Evolutionary conservation across 371 early-diverging fungal species (phyloP).

Genomic region (Lichtheimia corymbifera): DNA sequence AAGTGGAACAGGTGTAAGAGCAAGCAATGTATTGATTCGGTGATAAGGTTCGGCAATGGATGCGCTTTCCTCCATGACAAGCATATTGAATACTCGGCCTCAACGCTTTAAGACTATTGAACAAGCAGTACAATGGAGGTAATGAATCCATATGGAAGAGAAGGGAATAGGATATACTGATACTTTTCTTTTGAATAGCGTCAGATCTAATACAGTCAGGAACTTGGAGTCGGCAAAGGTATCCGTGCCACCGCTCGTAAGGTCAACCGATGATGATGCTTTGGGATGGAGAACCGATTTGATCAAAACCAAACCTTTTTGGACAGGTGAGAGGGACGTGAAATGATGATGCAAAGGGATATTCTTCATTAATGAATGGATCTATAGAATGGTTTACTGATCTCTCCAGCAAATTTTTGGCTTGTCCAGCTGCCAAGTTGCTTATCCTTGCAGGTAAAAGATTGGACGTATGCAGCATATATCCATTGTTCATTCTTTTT

Average conservation of each 20-base stretch:
- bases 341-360: neutral
- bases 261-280: conserved; percentile 12
- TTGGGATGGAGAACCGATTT: conserved; percentile 73
- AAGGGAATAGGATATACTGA: neutral
- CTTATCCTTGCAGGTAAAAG: conserved; percentile 73
- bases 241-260: conserved; percentile 71
- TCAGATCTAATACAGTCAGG: conserved; percentile 63
- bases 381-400: conserved; percentile 80
- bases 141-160: neutral
- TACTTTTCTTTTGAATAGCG: conserved; percentile 23
- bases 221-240: conserved; percentile 74
- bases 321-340: conserved; percentile 59
- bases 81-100: conserved; percentile 65
- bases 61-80: conserved; percentile 68
- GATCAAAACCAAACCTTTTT: conserved; percentile 67
- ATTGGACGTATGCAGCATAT: too few relatives aligned
- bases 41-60: conserved; percentile 69
- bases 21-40: conserved; percentile 19
- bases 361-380: neutral
- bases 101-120: conserved; percentile 54
- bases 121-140: conserved; percentile 75
- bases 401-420: conserved; percentile 80
- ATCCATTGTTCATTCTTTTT: too few relatives aligned
- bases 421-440: conserved; percentile 71
- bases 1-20: conserved; percentile 12